Evolutionary conservation across 2,329 filamentous ascomycete genomes (phyloP).

Genomic region (Pseudocercospora crystallina): DNA sequence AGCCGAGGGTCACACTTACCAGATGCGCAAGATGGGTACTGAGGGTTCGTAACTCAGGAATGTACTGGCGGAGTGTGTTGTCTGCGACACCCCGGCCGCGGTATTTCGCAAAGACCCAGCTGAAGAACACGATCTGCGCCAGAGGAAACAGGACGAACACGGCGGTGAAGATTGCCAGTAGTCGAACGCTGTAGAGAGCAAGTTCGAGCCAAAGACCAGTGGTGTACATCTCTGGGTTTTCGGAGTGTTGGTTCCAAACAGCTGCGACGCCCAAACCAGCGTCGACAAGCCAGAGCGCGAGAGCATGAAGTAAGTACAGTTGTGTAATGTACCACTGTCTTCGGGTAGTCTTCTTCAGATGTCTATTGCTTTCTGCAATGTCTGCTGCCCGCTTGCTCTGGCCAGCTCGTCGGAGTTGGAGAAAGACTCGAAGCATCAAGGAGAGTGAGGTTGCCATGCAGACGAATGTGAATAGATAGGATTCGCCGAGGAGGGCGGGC

Average conservation of each 20-base stretch:
- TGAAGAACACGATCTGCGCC: conserved; percentile 17
- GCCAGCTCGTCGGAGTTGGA: too few relatives aligned
- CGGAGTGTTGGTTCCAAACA: conserved; percentile 14
- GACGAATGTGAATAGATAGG: too few relatives aligned
- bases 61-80: conserved; percentile 12
- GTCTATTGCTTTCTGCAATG: too few relatives aligned
- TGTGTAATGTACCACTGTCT: too few relatives aligned
- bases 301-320: background rate
- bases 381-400: too few relatives aligned
- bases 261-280: conserved; percentile 15
- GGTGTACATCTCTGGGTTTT: conserved; percentile 14
- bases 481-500: too few relatives aligned
- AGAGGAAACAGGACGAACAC: conserved; percentile 23
- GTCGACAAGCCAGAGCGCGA: conserved; percentile 20
- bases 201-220: conserved; percentile 13
- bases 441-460: too few relatives aligned
- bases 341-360: too few relatives aligned
- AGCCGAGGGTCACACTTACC: too few relatives aligned
- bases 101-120: conserved; percentile 4
- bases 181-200: conserved; percentile 8
- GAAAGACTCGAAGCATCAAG: too few relatives aligned
- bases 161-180: conserved; percentile 18
- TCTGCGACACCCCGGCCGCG: conserved; percentile 5
- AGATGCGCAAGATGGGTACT: conserved; percentile 21
- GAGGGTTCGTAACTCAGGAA: conserved; percentile 18